A percentile compares a stretch with the other conserved stretches of the same genome.
phyloP scores from a whole-genome alignment of 2,329 filamentous ascomycete genomes.

The Alternaria sp. region DNA sequence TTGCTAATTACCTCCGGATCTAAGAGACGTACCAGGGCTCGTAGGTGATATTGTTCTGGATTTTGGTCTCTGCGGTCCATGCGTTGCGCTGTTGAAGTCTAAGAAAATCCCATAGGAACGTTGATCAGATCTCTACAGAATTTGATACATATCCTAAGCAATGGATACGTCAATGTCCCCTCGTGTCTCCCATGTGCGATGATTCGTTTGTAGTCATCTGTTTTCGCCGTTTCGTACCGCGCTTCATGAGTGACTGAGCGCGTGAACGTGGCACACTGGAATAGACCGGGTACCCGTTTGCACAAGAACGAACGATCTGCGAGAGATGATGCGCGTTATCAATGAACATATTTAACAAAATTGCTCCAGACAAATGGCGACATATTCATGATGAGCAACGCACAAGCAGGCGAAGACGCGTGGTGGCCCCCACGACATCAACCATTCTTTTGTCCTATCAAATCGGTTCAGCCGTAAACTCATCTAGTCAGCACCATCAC shows the following conservation, averaged over 20 bases:
- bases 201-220: neutral
- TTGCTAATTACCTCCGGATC: neutral
- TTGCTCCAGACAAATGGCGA: neutral
- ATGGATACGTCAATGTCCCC: neutral
- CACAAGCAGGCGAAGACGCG: neutral
- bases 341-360: neutral
- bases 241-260: too few relatives aligned
- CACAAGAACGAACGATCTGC: neutral
- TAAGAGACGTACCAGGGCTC: neutral
- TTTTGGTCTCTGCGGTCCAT: neutral
- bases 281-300: neutral
- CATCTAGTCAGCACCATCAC: neutral
- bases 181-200: neutral
- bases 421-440: neutral
- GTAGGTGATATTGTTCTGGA: neutral
- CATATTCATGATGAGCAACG: neutral
- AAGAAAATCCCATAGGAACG: neutral
- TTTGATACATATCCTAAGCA: neutral
- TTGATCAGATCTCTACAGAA: neutral
- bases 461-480: neutral
- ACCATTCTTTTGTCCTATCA: neutral
- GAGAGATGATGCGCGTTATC: neutral
- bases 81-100: neutral
- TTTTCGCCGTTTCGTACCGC: too few relatives aligned
- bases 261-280: neutral